phyloP scores from a whole-genome alignment of 345 rosid species.

The Balakata baccata region DNA sequence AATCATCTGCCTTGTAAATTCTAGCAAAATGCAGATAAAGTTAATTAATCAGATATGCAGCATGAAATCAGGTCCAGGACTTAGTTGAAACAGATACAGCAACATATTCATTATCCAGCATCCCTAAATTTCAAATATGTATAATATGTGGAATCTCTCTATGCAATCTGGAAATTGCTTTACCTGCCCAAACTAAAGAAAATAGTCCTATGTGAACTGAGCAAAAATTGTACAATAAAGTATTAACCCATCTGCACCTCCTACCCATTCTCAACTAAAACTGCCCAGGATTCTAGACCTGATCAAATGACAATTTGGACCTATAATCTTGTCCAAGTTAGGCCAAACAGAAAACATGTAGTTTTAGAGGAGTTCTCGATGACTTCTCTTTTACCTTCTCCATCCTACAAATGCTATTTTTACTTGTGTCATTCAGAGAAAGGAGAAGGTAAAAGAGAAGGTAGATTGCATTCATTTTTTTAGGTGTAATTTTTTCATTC shows the following conservation, averaged over 20 bases:
- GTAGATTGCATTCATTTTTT: too few species aligned
- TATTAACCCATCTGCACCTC: not conserved
- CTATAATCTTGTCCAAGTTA: too few species aligned
- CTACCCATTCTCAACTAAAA: not conserved
- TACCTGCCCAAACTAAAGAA: not conserved
- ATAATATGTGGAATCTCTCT: not conserved
- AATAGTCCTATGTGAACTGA: not conserved
- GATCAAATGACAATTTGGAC: not conserved
- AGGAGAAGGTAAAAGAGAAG: too few species aligned
- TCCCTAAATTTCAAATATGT: not conserved
- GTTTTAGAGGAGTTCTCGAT: too few species aligned
- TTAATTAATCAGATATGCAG: not conserved
- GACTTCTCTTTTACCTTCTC: too few species aligned
- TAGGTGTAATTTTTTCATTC: too few species aligned
- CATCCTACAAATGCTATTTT: too few species aligned
- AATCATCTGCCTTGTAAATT: not conserved
- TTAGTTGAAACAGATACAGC: not conserved
- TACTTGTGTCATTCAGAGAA: too few species aligned
- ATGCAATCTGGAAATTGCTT: not conserved
- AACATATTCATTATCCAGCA: not conserved
- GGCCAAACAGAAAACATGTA: too few species aligned
- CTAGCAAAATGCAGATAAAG: not conserved
- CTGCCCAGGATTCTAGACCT: not conserved
- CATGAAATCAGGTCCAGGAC: not conserved
- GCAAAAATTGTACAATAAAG: not conserved